These are phyloP conservation scores for Pseudoturritis turrita DNA, from an alignment of 345 rosid species.

Conservation along the genomic window DNA sequence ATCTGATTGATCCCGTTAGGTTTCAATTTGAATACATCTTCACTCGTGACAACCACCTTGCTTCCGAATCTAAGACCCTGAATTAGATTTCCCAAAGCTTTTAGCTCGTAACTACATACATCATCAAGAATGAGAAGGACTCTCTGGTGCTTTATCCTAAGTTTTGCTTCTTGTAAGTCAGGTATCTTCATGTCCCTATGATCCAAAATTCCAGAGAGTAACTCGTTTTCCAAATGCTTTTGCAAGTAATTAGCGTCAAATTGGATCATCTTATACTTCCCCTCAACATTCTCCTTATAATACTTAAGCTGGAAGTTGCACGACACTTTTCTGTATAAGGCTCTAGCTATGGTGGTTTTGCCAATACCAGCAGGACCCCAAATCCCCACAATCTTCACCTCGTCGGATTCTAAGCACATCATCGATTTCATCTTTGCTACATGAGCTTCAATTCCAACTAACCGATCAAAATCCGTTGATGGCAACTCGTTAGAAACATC, in stretches of 20 bases:
- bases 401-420: background rate
- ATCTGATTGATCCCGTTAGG: background rate
- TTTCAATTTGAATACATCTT: background rate
- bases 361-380: slow-evolving; percentile 14
- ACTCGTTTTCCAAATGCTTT: background rate
- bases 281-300: background rate
- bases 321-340: background rate
- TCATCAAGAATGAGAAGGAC: slow-evolving; percentile 13
- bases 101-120: background rate
- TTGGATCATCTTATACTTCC: background rate
- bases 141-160: background rate
- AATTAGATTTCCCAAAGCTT: background rate
- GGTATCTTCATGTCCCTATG: background rate
- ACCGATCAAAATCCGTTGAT: background rate
- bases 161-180: background rate
- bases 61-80: slow-evolving; percentile 2
- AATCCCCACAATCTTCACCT: background rate
- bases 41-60: background rate
- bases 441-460: slow-evolving; percentile 10
- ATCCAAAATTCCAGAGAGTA: background rate
- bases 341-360: slow-evolving; percentile 16
- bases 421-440: background rate
- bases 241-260: background rate
- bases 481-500: slow-evolving; percentile 13
- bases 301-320: background rate